phyloP scores from a whole-genome alignment of 352 stramenopile species.

The Phytophthora hybrid region DNA sequence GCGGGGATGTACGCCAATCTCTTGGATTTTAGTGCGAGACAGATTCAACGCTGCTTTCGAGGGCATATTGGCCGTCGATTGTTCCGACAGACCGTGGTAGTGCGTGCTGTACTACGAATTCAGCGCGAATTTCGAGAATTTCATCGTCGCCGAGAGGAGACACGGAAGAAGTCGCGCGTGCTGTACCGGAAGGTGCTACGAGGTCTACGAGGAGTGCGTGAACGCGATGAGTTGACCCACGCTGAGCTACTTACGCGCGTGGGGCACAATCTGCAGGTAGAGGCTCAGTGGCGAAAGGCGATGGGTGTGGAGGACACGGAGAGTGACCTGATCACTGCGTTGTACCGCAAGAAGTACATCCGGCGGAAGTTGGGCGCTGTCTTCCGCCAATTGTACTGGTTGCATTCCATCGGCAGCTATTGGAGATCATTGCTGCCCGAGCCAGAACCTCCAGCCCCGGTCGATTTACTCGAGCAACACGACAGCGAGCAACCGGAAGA shows the following conservation, averaged over 20 bases:
- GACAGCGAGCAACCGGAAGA: conserved; percentile 9
- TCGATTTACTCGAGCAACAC: not conserved
- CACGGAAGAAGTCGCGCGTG: conserved; percentile 44
- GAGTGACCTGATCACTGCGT: conserved; percentile 57
- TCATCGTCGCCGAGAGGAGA: conserved; percentile 38
- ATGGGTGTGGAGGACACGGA: conserved; percentile 71
- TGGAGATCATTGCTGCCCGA: conserved; percentile 46
- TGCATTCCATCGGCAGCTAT: conserved; percentile 43
- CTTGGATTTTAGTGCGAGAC: conserved; percentile 46
- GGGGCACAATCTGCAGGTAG: conserved; percentile 71
- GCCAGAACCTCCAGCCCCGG: not conserved
- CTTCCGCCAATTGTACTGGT: conserved; percentile 42
- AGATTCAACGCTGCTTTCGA: conserved; percentile 91
- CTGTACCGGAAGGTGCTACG: conserved; percentile 61
- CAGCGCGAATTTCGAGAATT: conserved; percentile 57
- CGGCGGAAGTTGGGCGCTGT: conserved; percentile 43
- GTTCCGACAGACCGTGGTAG: conserved; percentile 45
- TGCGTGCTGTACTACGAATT: conserved; percentile 56
- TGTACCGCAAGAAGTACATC: conserved; percentile 75
- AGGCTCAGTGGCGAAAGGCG: conserved; percentile 69
- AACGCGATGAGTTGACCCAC: conserved; percentile 53
- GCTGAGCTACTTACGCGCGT: conserved; percentile 64
- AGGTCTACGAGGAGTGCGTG: conserved; percentile 52
- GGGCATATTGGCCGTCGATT: conserved; percentile 76
- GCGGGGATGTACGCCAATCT: conserved; percentile 33